A percentile compares a stretch with the other conserved stretches of the same genome.
These are phyloP conservation scores for Colletotrichum australisinense DNA, from an alignment of 2,329 filamentous ascomycete species.

Conservation along the genomic window DNA sequence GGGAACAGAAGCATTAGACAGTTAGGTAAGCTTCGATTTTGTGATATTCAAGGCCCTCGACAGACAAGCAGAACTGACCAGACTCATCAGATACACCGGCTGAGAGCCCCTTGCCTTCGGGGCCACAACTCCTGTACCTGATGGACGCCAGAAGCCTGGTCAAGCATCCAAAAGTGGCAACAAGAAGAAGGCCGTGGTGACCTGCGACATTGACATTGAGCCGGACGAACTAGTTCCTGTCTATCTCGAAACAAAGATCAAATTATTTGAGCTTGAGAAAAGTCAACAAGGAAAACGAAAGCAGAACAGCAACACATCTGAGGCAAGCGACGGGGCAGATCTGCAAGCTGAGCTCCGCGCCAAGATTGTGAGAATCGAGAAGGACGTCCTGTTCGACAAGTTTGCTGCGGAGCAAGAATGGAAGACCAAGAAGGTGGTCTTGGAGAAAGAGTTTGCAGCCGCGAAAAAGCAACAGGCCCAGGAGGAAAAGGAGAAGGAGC, in stretches of 20 bases:
- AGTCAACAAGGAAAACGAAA: conserved; percentile 55
- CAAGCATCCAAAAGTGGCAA: conserved; percentile 38
- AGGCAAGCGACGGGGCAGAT: conserved; percentile 57
- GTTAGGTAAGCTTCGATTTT: conserved; percentile 42
- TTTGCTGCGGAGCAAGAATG: conserved; percentile 73
- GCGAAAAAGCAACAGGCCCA: conserved; percentile 54
- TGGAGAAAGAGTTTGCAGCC: conserved; percentile 72
- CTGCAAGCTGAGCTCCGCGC: conserved; percentile 74
- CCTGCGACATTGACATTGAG: conserved; percentile 78
- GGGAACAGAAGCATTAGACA: conserved; percentile 50
- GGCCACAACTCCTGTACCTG: conserved; percentile 58
- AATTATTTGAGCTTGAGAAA: conserved; percentile 71
- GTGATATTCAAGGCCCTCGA: not conserved
- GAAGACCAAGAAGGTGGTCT: conserved; percentile 66
- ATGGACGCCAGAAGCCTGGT: conserved; percentile 29
- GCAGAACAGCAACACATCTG: conserved; percentile 48
- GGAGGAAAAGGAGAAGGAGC: conserved; percentile 43
- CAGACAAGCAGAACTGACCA: not conserved
- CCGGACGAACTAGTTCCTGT: conserved; percentile 80
- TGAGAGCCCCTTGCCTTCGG: conserved; percentile 62
- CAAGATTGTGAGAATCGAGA: conserved; percentile 82
- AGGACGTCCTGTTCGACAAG: conserved; percentile 80
- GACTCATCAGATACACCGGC: conserved; percentile 55
- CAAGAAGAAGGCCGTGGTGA: conserved; percentile 57
- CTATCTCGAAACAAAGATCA: conserved; percentile 81